A percentile compares a stretch with the other conserved stretches of the same genome.
phyloP scores from a whole-genome alignment of 225 moss, liverwort and hornwort genomes.

The Pleurozium schreberi region DNA sequence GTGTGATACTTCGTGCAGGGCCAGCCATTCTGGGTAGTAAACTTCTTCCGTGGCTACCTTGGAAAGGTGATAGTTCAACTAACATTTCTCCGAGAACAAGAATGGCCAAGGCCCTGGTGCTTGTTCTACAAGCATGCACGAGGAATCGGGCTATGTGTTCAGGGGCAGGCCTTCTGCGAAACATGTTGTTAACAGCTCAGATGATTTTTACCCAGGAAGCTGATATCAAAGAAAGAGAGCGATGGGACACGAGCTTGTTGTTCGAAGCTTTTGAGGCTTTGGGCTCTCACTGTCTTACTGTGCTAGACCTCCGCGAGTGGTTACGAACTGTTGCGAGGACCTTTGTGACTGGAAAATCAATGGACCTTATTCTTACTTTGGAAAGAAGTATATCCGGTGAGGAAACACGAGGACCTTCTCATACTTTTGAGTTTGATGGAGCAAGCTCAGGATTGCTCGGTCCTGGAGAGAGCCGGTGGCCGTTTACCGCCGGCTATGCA shows the following conservation, averaged over 20 bases:
- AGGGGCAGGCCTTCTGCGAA: slow-evolving; percentile 66
- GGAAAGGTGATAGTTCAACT: slow-evolving; percentile 19
- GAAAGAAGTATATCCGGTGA: slow-evolving; percentile 77
- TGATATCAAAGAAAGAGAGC: slow-evolving; percentile 27
- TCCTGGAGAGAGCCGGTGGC: slow-evolving; percentile 95
- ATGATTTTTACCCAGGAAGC: slow-evolving; percentile 41
- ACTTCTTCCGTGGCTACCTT: slow-evolving; percentile 81
- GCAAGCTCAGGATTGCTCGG: slow-evolving; percentile 97
- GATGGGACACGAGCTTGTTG: slow-evolving; percentile 60
- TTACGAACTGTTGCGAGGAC: slow-evolving; percentile 64
- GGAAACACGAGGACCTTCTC: slow-evolving; percentile 90
- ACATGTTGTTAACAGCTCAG: slow-evolving; percentile 58
- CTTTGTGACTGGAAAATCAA: slow-evolving; percentile 65
- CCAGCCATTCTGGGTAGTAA: slow-evolving; percentile 75
- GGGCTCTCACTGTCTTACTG: slow-evolving; percentile 83
- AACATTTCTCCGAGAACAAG: slow-evolving; percentile 63
- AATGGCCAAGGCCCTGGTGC: slow-evolving; percentile 75
- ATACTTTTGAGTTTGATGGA: slow-evolving; percentile 94
- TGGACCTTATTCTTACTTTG: slow-evolving; percentile 70
- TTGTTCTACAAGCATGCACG: slow-evolving; percentile 80
- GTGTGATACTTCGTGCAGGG: slow-evolving; percentile 87
- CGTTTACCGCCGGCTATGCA: slow-evolving; percentile 81
- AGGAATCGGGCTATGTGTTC: slow-evolving; percentile 97
- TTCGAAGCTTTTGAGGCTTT: slow-evolving; percentile 84
- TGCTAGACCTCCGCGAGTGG: slow-evolving; percentile 92